Evolutionary conservation across 306 rosid genomes (phyloP), one percentile per base, ranked within the genome.

Genomic region (Arachis stenosperma): DNA sequence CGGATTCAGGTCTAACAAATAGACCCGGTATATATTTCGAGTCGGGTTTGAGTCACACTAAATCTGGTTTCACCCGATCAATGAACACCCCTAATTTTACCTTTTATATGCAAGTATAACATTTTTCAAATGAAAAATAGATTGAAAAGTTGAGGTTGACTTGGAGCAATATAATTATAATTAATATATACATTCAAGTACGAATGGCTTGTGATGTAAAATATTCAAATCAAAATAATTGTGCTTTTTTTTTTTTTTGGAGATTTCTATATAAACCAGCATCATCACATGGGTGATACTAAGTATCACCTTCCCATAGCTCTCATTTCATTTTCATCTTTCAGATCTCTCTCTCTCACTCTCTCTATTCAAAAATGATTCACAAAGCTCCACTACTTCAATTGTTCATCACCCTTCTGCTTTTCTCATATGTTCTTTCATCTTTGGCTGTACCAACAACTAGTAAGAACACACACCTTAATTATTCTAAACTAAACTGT

Each of bases 371-470:
- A 65, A 79, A 54, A 51, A 81, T 80, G 83, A 40, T 52, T 37
- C 75, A 33, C 69, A 85, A 74, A 43, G 51, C 67, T 61, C 9
- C 44, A 14, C 58, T 67, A 50, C 70, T 44, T 44, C 53, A 57
- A 12, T 33, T 55, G 6, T 42, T 85, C 37, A 41, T 75, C 9
- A 30, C 69, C 67, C 78, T 81, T 77, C 66, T 88, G 36, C 10
- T 15, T 41, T 69, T 83, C 60, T 77, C 77, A 12, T 52, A 62
- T 77, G 15, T 79, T 50, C 53, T 53, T 29, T 83, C 74, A 12
- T 71, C 83, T 17, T 6, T 66, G 14, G 82, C 80, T 9, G 65
- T 64, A 58, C 79, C 85, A 27, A 51, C 82, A 30, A 69, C 79
- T 9, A 83, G 92, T 88, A 88, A 78, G 78, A 15, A 41, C 46